Evolutionary conservation across 768 basidiomycete species (phyloP).

Genomic region (Stropharia rugosoannulata): DNA sequence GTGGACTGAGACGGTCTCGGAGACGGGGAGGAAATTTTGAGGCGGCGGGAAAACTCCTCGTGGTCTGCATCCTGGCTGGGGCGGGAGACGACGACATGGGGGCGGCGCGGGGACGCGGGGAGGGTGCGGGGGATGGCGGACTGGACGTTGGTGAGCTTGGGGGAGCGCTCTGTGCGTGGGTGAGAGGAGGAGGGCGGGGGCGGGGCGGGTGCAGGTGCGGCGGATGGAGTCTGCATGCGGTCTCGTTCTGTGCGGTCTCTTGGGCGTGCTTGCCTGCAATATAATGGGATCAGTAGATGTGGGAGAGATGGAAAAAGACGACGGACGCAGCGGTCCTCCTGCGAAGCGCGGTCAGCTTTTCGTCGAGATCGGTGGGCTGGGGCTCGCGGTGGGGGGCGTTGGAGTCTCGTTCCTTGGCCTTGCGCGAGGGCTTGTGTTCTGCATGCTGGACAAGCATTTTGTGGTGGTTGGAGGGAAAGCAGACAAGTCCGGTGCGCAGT

Average conservation of each 20-base stretch:
- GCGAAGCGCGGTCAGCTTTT: constrained; percentile 66
- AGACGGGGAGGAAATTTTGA: constrained; percentile 57
- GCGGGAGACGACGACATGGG: constrained; percentile 34
- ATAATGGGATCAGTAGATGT: constrained; percentile 9
- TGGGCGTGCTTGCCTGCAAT: constrained; percentile 40
- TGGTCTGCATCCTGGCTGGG: constrained; percentile 53
- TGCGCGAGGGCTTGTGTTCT: constrained; percentile 29
- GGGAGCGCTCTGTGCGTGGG: constrained; percentile 28
- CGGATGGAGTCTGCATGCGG: constrained; percentile 24
- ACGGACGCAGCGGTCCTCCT: constrained; percentile 23
- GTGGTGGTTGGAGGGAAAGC: constrained; percentile 19
- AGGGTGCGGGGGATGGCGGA: constrained; percentile 24
- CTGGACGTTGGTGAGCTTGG: constrained; percentile 19
- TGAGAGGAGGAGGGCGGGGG: constrained; percentile 9
- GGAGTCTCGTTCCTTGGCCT: constrained; percentile 43
- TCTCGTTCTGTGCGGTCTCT: constrained; percentile 47
- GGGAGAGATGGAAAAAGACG: not conserved
- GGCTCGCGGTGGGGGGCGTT: constrained; percentile 20
- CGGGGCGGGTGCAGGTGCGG: constrained; percentile 6
- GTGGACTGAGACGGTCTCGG: constrained; percentile 27
- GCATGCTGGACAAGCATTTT: constrained; percentile 24
- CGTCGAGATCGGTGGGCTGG: constrained; percentile 48
- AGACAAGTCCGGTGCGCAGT: constrained; percentile 23
- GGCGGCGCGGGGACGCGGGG: constrained; percentile 32
- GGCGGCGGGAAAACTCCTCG: constrained; percentile 70